Evolutionary conservation across 257 asterid genomes (phyloP).

Genomic region (Handroanthus guayacan): DNA sequence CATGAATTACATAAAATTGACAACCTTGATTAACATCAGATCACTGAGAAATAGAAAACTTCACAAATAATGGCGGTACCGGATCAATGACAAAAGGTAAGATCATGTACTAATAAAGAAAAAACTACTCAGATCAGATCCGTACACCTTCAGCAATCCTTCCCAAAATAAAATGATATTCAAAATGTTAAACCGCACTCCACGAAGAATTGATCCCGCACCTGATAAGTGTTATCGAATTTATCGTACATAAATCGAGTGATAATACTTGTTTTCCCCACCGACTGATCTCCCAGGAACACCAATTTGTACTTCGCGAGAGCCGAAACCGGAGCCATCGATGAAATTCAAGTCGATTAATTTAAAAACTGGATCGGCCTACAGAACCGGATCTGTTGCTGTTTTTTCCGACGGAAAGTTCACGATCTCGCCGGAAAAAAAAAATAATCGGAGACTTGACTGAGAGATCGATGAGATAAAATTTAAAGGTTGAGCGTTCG

Average conservation of each 20-base stretch:
- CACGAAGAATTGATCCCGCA: constrained; percentile 31
- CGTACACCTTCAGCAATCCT: constrained; percentile 22
- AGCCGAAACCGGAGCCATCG: constrained; percentile 95
- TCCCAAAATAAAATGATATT: constrained; percentile 19
- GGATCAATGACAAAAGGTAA: constrained; percentile 23
- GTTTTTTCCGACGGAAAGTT: constrained; percentile 47
- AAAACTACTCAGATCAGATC: constrained; percentile 40
- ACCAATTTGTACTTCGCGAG: constrained; percentile 93
- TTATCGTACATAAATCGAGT: constrained; percentile 96
- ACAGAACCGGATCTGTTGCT: constrained; percentile 35
- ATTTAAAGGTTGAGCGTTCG: constrained; percentile 39
- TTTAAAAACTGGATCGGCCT: constrained; percentile 36
- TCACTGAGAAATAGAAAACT: constrained; percentile 14
- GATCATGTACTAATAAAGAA: constrained; percentile 2
- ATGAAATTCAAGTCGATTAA: constrained; percentile 41
- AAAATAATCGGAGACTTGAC: constrained; percentile 28
- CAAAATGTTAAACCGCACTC: constrained; percentile 22
- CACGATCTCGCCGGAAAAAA: constrained; percentile 61
- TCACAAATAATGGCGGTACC: constrained; percentile 9
- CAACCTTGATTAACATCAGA: constrained; percentile 20
- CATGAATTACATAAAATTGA: neutral
- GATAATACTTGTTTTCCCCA: constrained; percentile 92
- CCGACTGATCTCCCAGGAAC: constrained; percentile 94
- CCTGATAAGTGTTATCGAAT: constrained; percentile 92
- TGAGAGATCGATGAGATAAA: constrained; percentile 36